Conservation (phyloP, 1,139 yeast species). For the Lodderomyces oxycetoniae region DNA sequence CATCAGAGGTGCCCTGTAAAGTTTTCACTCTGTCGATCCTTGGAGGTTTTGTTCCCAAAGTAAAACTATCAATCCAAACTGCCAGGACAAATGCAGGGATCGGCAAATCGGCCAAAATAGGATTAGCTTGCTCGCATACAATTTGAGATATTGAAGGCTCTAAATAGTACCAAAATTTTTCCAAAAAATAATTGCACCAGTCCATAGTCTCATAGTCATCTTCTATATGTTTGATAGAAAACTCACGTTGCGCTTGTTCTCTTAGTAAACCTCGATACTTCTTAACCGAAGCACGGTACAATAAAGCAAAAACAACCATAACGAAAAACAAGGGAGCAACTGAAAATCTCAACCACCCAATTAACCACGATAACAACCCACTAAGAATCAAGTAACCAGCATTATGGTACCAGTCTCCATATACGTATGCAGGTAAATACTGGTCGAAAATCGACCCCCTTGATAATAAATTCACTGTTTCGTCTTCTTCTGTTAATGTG, state of each 20-base stretch:
- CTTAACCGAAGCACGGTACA: constrained; percentile 80
- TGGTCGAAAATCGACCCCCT: constrained; percentile 67
- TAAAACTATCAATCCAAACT: constrained; percentile 81
- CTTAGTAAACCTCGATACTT: constrained; percentile 70
- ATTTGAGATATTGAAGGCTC: constrained; percentile 90
- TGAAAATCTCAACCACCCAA: constrained; percentile 75
- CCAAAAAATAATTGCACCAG: constrained; percentile 85
- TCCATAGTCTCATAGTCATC: constrained; percentile 90
- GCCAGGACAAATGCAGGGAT: constrained; percentile 80
- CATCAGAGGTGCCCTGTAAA: constrained; percentile 79
- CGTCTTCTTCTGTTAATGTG: constrained; percentile 62
- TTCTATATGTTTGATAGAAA: constrained; percentile 74
- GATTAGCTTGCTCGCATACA: constrained; percentile 81
- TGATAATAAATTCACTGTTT: constrained; percentile 59
- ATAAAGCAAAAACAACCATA: constrained; percentile 52
- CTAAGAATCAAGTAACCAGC: constrained; percentile 64
- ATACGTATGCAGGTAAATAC: constrained; percentile 63
- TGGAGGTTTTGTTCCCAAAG: constrained; percentile 93
- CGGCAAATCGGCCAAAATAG: constrained; percentile 68
- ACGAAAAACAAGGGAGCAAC: constrained; percentile 78
- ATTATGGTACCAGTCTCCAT: constrained; percentile 96
- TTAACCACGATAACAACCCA: constrained; percentile 66
- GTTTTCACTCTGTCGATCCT: constrained; percentile 87
- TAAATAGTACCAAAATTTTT: constrained; percentile 84
- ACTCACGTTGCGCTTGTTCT: constrained; percentile 80